Evolutionary conservation across 2,329 filamentous ascomycete species (phyloP).

Genomic region (Thermothelomyces thermophilus): DNA sequence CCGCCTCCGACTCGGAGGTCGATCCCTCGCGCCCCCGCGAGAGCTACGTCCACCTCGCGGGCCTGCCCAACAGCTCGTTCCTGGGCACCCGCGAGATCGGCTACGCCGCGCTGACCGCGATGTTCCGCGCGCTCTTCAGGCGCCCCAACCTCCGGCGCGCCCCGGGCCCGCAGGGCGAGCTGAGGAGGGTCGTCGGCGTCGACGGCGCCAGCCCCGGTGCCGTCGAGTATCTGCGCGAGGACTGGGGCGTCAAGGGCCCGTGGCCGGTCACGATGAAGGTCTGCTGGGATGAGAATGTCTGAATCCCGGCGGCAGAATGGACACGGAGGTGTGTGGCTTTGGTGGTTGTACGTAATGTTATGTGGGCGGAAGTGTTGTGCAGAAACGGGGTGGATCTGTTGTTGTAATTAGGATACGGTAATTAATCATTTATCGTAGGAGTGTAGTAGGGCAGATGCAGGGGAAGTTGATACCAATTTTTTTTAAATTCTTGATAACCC

Average conservation of each 20-base stretch:
- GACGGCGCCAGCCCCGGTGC: conserved; percentile 42
- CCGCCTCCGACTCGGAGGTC: conserved; percentile 49
- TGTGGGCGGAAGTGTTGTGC: background rate
- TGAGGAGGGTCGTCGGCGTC: conserved; percentile 53
- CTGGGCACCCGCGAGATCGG: conserved; percentile 41
- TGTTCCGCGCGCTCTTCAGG: conserved; percentile 60
- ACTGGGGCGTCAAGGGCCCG: conserved; percentile 47
- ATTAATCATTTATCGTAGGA: too few species aligned
- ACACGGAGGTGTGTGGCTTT: background rate
- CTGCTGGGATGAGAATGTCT: conserved; percentile 37
- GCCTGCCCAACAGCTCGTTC: conserved; percentile 57
- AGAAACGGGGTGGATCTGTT: too few species aligned
- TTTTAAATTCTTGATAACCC: background rate
- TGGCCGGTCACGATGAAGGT: conserved; percentile 50
- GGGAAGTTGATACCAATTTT: background rate
- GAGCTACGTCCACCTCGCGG: conserved; percentile 56
- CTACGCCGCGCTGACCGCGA: conserved; percentile 56
- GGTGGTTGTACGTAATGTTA: background rate
- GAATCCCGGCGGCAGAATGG: background rate
- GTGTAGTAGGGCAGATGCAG: too few species aligned
- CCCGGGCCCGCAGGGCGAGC: conserved; percentile 55
- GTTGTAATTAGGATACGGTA: too few species aligned
- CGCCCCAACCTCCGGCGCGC: conserved; percentile 55
- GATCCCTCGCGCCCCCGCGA: conserved; percentile 57
- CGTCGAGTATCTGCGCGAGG: conserved; percentile 58